Conservation (phyloP, 352 stramenopile species). For the Aphanomyces astaci region DNA sequence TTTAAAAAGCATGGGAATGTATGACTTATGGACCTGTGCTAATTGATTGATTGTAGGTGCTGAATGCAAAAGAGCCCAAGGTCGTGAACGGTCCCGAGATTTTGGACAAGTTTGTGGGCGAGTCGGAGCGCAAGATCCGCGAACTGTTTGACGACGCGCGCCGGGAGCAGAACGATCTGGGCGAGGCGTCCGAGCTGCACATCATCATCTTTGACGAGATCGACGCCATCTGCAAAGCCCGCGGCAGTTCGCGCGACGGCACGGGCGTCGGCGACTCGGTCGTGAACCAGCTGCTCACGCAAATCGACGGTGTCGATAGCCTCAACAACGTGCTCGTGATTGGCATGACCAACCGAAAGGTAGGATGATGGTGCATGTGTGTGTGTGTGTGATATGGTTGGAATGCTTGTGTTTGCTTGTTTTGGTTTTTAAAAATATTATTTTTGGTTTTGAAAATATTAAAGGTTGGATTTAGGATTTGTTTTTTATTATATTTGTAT, state of each 20-base stretch:
- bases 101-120: conserved; percentile 99
- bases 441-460: too few species aligned
- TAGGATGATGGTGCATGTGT: conserved; percentile 22
- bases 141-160: conserved; percentile 95
- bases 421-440: too few species aligned
- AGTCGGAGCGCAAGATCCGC: conserved; percentile 98
- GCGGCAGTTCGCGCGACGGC: conserved; percentile 88
- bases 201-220: conserved; percentile 99
- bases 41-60: conserved; percentile 45
- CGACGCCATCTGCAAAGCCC: conserved; percentile 98
- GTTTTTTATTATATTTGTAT: too few species aligned
- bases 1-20: too few species aligned
- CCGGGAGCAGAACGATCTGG: conserved; percentile 82
- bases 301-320: conserved; percentile 99
- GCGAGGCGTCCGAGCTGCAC: conserved; percentile 96
- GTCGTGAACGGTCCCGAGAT: conserved; percentile 99
- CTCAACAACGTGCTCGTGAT: conserved; percentile 99
- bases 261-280: conserved; percentile 97
- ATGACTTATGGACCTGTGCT: too few species aligned
- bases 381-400: too few species aligned
- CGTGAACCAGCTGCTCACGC: conserved; percentile 99
- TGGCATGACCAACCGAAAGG: conserved; percentile 99
- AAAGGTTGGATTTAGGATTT: too few species aligned
- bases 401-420: too few species aligned
- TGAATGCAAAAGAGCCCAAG: conserved; percentile 94